A percentile compares a stretch with the other conserved stretches of the same genome.
Evolutionary conservation across 495 filamentous ascomycete genomes (phyloP).

Genomic region (Penicillium macrosclerotiorum): DNA sequence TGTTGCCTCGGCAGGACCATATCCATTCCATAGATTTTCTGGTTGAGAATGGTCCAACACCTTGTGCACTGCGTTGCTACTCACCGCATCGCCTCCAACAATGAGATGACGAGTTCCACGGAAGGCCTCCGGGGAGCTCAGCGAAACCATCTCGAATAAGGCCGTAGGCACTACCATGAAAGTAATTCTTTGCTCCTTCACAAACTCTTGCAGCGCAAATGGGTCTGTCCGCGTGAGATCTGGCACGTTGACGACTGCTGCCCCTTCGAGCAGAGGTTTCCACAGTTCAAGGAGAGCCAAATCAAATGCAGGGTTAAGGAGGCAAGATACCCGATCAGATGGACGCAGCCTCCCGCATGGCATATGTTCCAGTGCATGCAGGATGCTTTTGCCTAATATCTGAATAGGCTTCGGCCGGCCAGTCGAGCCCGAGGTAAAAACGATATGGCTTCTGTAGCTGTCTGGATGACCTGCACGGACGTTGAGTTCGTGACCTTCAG

Average conservation of each 20-base stretch:
- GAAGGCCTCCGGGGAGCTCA: slow-evolving; percentile 14
- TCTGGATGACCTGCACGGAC: background rate
- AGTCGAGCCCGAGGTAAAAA: slow-evolving; percentile 25
- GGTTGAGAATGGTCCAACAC: slow-evolving; percentile 17
- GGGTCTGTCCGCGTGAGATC: slow-evolving; percentile 11
- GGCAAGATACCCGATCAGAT: slow-evolving; percentile 16
- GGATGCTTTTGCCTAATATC: slow-evolving; percentile 15
- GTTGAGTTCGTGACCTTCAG: background rate
- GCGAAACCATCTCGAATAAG: slow-evolving; percentile 17
- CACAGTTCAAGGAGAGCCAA: slow-evolving; percentile 29
- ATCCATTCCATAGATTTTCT: slow-evolving; percentile 26
- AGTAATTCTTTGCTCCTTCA: slow-evolving; percentile 1
- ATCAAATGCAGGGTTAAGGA: slow-evolving; percentile 26
- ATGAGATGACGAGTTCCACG: slow-evolving; percentile 4
- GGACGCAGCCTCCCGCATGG: slow-evolving; percentile 8
- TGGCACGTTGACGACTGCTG: slow-evolving; percentile 13
- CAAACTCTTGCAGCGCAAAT: background rate
- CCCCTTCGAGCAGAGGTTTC: slow-evolving; percentile 18
- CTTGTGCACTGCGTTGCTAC: slow-evolving; percentile 9
- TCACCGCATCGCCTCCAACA: slow-evolving; percentile 22
- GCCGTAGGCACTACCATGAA: slow-evolving; percentile 19
- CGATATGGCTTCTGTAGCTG: slow-evolving; percentile 21
- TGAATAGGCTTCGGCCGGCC: slow-evolving; percentile 23
- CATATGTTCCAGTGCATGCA: slow-evolving; percentile 20
- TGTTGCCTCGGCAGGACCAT: slow-evolving; percentile 32